A percentile compares a stretch with the other conserved stretches of the same genome.
phyloP scores from a whole-genome alignment of 2,329 filamentous ascomycete species.

The Penicillium freii region DNA sequence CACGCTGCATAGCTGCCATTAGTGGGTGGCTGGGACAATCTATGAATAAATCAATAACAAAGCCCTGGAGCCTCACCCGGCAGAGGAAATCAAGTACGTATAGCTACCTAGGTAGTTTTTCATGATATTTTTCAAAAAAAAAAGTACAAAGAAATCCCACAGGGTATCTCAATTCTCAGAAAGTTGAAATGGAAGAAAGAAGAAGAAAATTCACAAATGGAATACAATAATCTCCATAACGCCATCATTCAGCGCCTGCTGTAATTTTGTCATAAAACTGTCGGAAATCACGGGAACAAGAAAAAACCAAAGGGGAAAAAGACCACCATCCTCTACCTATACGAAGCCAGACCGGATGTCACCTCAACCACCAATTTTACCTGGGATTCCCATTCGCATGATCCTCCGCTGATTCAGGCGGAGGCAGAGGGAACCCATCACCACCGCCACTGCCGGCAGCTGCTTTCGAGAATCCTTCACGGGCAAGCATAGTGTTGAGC shows the following conservation, averaged over 20 bases:
- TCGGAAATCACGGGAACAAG: neutral
- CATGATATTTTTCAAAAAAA: neutral
- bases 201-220: neutral
- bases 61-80: too few species aligned
- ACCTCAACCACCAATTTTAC: constrained; percentile 9
- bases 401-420: constrained; percentile 31
- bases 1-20: too few species aligned
- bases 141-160: constrained; percentile 11
- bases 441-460: constrained; percentile 48
- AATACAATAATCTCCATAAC: constrained; percentile 20
- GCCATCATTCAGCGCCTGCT: constrained; percentile 25
- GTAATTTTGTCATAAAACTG: constrained; percentile 16
- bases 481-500: constrained; percentile 83
- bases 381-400: constrained; percentile 5
- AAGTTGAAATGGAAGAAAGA: constrained; percentile 2
- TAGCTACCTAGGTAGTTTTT: neutral
- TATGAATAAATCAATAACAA: too few species aligned
- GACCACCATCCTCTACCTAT: constrained; percentile 16
- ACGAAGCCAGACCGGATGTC: constrained; percentile 13
- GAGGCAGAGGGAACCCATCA: constrained; percentile 43
- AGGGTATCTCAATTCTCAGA: constrained; percentile 25
- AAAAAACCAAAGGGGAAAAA: neutral
- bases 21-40: too few species aligned
- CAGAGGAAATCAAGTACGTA: too few species aligned
- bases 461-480: constrained; percentile 72